These are phyloP conservation scores for Ascochyta pisi DNA, from an alignment of 2,329 filamentous ascomycete species.

Conservation along the genomic window DNA sequence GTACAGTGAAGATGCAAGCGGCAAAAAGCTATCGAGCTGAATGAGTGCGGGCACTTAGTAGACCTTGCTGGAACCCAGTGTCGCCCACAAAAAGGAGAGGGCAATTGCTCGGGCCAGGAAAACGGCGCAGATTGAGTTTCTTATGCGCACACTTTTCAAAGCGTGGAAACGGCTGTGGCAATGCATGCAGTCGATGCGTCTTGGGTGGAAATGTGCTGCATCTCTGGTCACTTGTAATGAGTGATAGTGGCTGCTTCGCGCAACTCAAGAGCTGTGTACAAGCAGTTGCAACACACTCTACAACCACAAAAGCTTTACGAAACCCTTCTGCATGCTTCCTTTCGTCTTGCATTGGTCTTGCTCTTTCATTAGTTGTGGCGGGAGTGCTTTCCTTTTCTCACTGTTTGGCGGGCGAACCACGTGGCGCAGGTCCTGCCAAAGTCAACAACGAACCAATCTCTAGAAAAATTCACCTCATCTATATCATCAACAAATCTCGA, in stretches of 20 bases:
- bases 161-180: background rate
- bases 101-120: background rate
- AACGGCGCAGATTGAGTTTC: background rate
- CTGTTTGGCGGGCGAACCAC: slow-evolving; percentile 18
- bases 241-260: background rate
- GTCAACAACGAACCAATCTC: slow-evolving; percentile 1
- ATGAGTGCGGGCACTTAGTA: background rate
- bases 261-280: background rate
- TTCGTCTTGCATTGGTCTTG: background rate
- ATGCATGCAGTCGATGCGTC: background rate
- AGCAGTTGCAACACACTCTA: background rate
- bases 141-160: background rate
- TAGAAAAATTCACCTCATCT: background rate
- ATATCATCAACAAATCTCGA: background rate
- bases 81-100: background rate
- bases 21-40: slow-evolving; percentile 48
- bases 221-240: background rate
- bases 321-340: background rate
- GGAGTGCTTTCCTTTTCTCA: slow-evolving; percentile 7
- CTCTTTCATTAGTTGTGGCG: background rate
- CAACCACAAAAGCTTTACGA: background rate
- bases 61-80: background rate
- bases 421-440: slow-evolving; percentile 10
- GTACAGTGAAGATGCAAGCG: slow-evolving; percentile 57
- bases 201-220: background rate